A percentile compares a stretch with the other conserved stretches of the same genome.
These are phyloP conservation scores for Naganishia sp. DNA, from an alignment of 1,284 basidiomycete genomes.

Conservation along the genomic window DNA sequence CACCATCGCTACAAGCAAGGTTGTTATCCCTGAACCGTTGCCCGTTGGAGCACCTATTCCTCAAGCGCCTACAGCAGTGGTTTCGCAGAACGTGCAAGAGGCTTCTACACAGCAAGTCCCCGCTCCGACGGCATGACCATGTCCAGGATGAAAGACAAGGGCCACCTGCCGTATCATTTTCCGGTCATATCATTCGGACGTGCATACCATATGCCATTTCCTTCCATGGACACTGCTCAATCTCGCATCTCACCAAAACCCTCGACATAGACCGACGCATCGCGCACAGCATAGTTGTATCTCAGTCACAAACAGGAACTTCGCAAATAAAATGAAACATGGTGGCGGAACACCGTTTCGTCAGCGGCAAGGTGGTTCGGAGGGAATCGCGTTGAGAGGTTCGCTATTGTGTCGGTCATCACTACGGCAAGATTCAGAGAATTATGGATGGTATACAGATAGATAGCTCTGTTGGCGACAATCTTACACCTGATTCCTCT, in stretches of 20 bases:
- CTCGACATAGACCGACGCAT: not conserved
- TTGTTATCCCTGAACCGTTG: conserved; percentile 13
- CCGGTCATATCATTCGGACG: too few relatives aligned
- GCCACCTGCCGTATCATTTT: too few relatives aligned
- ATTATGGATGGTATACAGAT: too few relatives aligned
- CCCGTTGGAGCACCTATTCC: not conserved
- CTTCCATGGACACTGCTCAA: not conserved
- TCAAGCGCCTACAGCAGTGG: not conserved
- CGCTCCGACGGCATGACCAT: not conserved
- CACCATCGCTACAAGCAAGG: conserved; percentile 10
- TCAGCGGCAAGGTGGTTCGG: too few relatives aligned
- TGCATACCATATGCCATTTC: not conserved
- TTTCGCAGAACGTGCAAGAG: not conserved
- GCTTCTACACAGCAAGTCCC: not conserved
- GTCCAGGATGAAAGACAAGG: not conserved
- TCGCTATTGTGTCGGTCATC: too few relatives aligned
- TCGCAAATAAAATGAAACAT: not conserved
- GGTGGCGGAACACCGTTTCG: too few relatives aligned
- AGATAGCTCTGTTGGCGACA: too few relatives aligned
- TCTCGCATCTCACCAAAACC: not conserved
- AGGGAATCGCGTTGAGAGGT: too few relatives aligned
- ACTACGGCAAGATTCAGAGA: too few relatives aligned
- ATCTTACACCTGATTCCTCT: too few relatives aligned
- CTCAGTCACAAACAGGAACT: not conserved
- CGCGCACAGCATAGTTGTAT: conserved; percentile 4